Conservation (phyloP, 805 yeast species). For the Ogataea degrootiae region DNA sequence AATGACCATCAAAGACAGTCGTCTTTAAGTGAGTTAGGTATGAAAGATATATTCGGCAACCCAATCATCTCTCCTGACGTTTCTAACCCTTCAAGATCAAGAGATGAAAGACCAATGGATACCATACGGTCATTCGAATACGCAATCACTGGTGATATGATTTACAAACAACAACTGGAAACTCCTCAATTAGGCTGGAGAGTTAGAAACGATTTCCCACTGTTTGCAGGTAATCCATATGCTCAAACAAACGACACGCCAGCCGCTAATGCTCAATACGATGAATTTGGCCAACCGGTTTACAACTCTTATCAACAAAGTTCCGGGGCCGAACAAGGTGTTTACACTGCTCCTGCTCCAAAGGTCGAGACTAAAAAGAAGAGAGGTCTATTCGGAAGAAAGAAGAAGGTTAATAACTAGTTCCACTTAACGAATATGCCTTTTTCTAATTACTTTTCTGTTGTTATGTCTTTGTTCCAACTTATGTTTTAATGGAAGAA, state of each 20-base stretch:
- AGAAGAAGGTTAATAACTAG: conserved; percentile 23
- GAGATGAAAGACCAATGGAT: conserved; percentile 96
- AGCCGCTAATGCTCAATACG: conserved; percentile 26
- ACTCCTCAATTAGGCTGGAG: conserved; percentile 78
- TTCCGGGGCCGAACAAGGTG: conserved; percentile 24
- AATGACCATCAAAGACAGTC: conserved; percentile 31
- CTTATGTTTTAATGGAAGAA: no score
- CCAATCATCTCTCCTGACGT: conserved; percentile 75
- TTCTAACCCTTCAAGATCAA: conserved; percentile 87
- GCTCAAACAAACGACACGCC: conserved; percentile 21
- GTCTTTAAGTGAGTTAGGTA: conserved; percentile 40
- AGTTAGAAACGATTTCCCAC: conserved; percentile 73
- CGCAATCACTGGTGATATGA: conserved; percentile 84
- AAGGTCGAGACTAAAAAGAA: conserved; percentile 58
- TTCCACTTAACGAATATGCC: no score
- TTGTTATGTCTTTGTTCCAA: no score
- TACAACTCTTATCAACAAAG: conserved; percentile 27
- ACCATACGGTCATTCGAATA: conserved; percentile 92
- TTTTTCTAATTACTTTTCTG: no score
- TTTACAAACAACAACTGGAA: conserved; percentile 78
- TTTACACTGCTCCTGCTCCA: conserved; percentile 46
- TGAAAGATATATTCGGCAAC: conserved; percentile 82
- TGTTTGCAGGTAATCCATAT: conserved; percentile 39
- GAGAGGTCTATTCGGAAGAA: conserved; percentile 74
- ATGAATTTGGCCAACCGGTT: conserved; percentile 35